Evolutionary conservation across 306 rosid genomes (phyloP).

Genomic region (Fagus sylvatica): DNA sequence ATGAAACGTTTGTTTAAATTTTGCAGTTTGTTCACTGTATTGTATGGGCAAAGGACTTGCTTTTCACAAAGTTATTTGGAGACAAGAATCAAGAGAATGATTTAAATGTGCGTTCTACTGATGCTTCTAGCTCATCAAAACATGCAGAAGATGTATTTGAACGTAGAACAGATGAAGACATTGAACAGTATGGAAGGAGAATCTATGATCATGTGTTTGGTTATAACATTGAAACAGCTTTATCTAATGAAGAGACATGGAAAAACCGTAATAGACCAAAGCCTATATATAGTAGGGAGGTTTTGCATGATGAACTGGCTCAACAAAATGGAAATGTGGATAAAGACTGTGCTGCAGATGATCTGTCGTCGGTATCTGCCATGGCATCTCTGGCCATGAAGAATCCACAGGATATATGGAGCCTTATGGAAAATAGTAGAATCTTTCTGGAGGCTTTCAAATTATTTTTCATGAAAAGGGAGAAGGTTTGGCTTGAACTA

Average conservation of each 20-base stretch:
- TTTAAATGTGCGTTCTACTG: conserved; percentile 83
- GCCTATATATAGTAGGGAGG: conserved; percentile 76
- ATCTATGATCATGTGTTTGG: conserved; percentile 97
- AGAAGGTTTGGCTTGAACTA: conserved; percentile 54
- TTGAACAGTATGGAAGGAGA: conserved; percentile 86
- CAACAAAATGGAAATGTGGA: conserved; percentile 74
- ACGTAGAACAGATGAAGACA: conserved; percentile 71
- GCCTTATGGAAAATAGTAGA: conserved; percentile 76
- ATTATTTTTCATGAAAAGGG: conserved; percentile 77
- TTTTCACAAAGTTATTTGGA: conserved; percentile 89
- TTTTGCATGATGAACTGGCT: conserved; percentile 52
- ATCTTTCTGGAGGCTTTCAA: conserved; percentile 77
- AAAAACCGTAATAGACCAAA: conserved; percentile 87
- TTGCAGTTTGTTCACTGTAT: conserved; percentile 96
- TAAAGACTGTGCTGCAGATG: conserved; percentile 40
- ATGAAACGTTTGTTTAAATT: conserved; percentile 12
- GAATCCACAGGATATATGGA: conserved; percentile 99
- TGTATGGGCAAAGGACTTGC: conserved; percentile 98
- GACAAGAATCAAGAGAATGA: conserved; percentile 92
- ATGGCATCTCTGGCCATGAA: conserved; percentile 90
- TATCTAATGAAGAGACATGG: conserved; percentile 96
- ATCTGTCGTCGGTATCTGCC: conserved; percentile 63
- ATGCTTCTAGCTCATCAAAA: conserved; percentile 79
- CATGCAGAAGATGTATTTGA: conserved; percentile 77
- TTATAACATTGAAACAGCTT: conserved; percentile 84